These are phyloP conservation scores for Candida neerlandica DNA, from an alignment of 1,139 yeast species.

Conservation along the genomic window DNA sequence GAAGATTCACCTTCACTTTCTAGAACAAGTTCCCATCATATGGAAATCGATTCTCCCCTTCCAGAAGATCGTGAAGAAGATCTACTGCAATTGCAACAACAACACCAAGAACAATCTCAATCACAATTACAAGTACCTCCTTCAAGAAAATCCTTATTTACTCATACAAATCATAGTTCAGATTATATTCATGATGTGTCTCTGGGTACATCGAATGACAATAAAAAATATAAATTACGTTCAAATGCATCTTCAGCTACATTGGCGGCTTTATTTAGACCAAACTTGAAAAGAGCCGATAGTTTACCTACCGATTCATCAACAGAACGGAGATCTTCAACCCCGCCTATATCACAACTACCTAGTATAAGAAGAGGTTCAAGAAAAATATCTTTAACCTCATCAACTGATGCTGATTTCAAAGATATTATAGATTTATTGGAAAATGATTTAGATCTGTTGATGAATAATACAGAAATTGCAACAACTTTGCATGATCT, in stretches of 20 bases:
- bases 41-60: constrained; percentile 3
- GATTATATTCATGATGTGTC: constrained; percentile 22
- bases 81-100: neutral
- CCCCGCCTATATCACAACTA: constrained; percentile 1
- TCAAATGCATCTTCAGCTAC: constrained; percentile 67
- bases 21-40: constrained; percentile 8
- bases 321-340: neutral
- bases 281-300: constrained; percentile 38
- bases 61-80: constrained; percentile 6
- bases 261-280: constrained; percentile 57
- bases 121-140: constrained; percentile 1
- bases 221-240: constrained; percentile 27
- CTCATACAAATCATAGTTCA: constrained; percentile 25
- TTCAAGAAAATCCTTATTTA: constrained; percentile 6
- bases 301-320: constrained; percentile 31
- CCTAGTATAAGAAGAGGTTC: constrained; percentile 2
- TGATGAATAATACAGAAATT: constrained; percentile 37
- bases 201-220: constrained; percentile 3
- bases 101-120: neutral
- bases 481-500: constrained; percentile 61
- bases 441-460: constrained; percentile 36
- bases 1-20: neutral
- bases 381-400: neutral
- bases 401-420: constrained; percentile 31
- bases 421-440: constrained; percentile 47